Evolutionary conservation across 2,329 filamentous ascomycete species (phyloP).

Genomic region (Penicillium griseofulvum): DNA sequence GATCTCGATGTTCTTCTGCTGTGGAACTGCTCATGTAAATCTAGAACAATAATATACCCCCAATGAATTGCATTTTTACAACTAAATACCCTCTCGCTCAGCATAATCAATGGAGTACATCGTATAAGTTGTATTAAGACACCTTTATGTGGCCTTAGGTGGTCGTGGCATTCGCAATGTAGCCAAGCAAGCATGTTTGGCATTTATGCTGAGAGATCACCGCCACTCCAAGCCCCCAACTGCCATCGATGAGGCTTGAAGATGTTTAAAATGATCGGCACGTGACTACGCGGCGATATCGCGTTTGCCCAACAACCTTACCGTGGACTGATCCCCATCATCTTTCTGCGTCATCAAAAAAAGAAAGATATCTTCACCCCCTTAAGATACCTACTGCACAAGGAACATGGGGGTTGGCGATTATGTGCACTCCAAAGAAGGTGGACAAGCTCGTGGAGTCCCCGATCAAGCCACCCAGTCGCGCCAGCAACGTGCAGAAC

Average conservation of each 20-base stretch:
- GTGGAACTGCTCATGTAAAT: neutral
- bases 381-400: neutral
- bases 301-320: slow-evolving; percentile 17
- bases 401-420: slow-evolving; percentile 42
- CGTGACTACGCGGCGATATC: slow-evolving; percentile 33
- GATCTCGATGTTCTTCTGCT: neutral
- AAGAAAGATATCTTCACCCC: neutral
- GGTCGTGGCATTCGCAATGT: neutral
- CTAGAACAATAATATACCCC: slow-evolving; percentile 2
- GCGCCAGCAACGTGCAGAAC: slow-evolving; percentile 35
- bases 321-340: neutral
- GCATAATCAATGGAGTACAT: neutral
- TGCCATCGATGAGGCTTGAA: neutral
- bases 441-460: slow-evolving; percentile 28
- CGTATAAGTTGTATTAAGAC: neutral
- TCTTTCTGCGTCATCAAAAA: neutral
- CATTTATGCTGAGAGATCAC: neutral
- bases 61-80: neutral
- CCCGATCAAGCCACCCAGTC: slow-evolving; percentile 25
- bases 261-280: slow-evolving; percentile 12
- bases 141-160: neutral
- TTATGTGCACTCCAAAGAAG: slow-evolving; percentile 42
- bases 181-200: neutral
- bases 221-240: neutral
- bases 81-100: neutral